A percentile compares a stretch with the other conserved stretches of the same genome.
phyloP scores from a whole-genome alignment of 1,139 yeast genomes.

The Yamadazyma atmosphaerica region DNA sequence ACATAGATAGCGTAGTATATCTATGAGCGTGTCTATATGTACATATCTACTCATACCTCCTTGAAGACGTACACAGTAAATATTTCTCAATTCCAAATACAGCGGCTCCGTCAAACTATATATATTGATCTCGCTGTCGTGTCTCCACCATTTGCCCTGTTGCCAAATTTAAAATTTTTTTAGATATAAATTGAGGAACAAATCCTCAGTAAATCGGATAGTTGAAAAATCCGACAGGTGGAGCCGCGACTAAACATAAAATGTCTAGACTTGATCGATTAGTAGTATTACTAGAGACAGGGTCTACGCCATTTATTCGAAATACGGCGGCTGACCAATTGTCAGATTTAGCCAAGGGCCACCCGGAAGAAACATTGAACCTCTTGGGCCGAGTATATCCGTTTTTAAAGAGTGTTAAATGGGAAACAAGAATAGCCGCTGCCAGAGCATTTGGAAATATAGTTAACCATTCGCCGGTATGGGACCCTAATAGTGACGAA shows the following conservation, averaged over 20 bases:
- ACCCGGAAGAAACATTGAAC: slow-evolving; percentile 88
- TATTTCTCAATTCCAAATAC: too few relatives aligned
- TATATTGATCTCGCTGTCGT: slow-evolving; percentile 4
- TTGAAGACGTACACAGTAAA: too few relatives aligned
- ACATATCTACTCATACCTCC: neutral
- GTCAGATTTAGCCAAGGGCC: slow-evolving; percentile 89
- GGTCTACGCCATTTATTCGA: slow-evolving; percentile 90
- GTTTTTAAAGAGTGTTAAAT: slow-evolving; percentile 73
- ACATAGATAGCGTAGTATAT: too few relatives aligned
- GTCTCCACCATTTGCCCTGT: slow-evolving; percentile 2
- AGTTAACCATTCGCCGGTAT: slow-evolving; percentile 69
- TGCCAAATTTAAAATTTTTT: slow-evolving; percentile 1
- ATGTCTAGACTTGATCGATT: slow-evolving; percentile 67
- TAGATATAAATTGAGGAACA: slow-evolving; percentile 5
- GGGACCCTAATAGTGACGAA: slow-evolving; percentile 77
- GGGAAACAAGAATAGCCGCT: slow-evolving; percentile 97
- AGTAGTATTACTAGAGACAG: slow-evolving; percentile 84
- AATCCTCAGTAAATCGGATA: slow-evolving; percentile 1
- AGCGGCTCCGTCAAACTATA: neutral
- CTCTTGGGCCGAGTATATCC: slow-evolving; percentile 90
- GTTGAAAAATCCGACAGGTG: too few relatives aligned
- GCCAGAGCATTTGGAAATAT: slow-evolving; percentile 96
- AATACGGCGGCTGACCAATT: slow-evolving; percentile 97
- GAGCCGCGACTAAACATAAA: too few relatives aligned
- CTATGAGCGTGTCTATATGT: too few relatives aligned